A percentile compares a stretch with the other conserved stretches of the same genome.
phyloP scores from a whole-genome alignment of 352 stramenopile species.

The Phytophthora boehmeriae region DNA sequence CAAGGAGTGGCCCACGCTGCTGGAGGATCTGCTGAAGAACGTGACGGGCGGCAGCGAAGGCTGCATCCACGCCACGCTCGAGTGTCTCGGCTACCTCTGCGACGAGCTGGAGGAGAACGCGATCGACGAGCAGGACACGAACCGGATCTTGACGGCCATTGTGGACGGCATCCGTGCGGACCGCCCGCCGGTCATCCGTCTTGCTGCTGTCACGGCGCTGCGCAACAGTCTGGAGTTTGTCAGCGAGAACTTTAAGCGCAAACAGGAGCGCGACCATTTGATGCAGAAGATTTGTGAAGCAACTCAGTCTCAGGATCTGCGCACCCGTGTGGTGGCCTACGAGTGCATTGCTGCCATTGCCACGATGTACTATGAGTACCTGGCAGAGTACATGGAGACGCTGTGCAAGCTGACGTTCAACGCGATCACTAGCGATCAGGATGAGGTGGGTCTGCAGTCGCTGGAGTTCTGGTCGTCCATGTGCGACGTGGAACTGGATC shows the following conservation, averaged over 20 bases:
- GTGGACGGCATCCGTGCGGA: constrained; percentile 94
- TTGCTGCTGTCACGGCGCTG: constrained; percentile 92
- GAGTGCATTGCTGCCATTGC: constrained; percentile 96
- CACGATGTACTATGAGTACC: constrained; percentile 96
- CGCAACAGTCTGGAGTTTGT: constrained; percentile 97
- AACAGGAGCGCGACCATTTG: constrained; percentile 95
- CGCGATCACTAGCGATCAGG: constrained; percentile 93
- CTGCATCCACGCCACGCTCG: constrained; percentile 91
- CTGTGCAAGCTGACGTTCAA: constrained; percentile 96
- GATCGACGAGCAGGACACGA: constrained; percentile 88
- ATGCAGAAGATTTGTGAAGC: constrained; percentile 96
- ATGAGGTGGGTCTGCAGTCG: constrained; percentile 93
- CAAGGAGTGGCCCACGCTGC: constrained; percentile 94
- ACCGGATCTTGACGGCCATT: constrained; percentile 97
- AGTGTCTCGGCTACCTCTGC: constrained; percentile 86
- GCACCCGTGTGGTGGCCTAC: constrained; percentile 92
- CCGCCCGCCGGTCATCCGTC: constrained; percentile 87
- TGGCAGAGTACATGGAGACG: constrained; percentile 95
- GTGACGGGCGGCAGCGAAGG: constrained; percentile 85
- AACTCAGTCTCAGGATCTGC: constrained; percentile 90
- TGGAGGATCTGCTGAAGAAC: constrained; percentile 93
- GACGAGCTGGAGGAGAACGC: constrained; percentile 79
- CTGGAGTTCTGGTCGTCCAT: constrained; percentile 99
- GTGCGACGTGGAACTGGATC: constrained; percentile 95
- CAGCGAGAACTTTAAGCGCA: constrained; percentile 95